Evolutionary conservation across 768 basidiomycete genomes (phyloP), one percentile per base, ranked within the genome.

Genomic region (Clavaria fumosa): DNA sequence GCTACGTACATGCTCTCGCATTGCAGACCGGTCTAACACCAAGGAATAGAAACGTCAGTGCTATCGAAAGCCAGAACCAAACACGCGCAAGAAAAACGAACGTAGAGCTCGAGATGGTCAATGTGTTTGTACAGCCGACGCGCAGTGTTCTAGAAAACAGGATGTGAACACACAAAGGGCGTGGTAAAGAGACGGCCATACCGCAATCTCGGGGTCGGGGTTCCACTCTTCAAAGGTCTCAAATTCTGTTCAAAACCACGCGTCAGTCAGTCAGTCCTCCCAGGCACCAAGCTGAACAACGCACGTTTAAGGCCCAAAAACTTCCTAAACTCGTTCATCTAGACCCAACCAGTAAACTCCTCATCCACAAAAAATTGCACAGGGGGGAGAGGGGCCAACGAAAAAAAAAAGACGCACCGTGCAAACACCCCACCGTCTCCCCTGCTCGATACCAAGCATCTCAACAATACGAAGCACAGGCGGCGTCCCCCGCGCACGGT

Each of bases 151-250:
- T 59, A 43, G 7, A 28, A 40, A 14, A 22, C 23, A 9, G 10
- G 15, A 35, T 34, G 3, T 2, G 19, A 36, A 31, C 10, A 34
- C 14, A 11, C 17, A 39, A 7, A 26, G 10, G 20, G 2, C 17
- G 7, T 2, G 3, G 14, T 7, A 38, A 10, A 24, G 17, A 31
- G 17, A 40, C 7, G 23, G 7, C 44, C 57, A 37, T 37, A 65
- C 67, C 39, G 60, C 60, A 40, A 72, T 59, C 21, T 59, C 60
- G 1, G 57, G 51, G 41, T 69, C 61, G 0, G 62, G 53, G 43
- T 66, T 70, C 71, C 71, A 73, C n/a, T 72, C 69, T 44, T 66
- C 62, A 40, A 72, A 73, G 3, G 48, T 56, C 12, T 57, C 50
- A 41, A 65, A 69, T 35, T 55, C 63, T 63, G 34, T 5, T 38